These are phyloP conservation scores for Diplotaxis tenuifolia DNA, from an alignment of 345 rosid genomes.

Conservation along the genomic window DNA sequence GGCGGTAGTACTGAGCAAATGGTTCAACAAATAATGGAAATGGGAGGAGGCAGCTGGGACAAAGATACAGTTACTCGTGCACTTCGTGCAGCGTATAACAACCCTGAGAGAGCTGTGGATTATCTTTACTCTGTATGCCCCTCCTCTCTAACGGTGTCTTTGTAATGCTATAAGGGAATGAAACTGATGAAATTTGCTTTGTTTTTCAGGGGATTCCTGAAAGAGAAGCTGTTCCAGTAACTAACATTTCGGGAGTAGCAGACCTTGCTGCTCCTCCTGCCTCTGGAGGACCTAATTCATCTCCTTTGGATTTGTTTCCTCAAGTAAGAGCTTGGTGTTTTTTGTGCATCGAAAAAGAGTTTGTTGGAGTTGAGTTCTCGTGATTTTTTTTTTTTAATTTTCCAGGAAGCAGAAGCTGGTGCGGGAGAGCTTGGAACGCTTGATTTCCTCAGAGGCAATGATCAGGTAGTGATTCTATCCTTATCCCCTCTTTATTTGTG, in stretches of 20 bases:
- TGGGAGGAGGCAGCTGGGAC: conserved; percentile 97
- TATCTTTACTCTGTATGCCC: conserved; percentile 78
- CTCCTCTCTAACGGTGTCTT: neutral
- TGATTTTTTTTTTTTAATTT: neutral
- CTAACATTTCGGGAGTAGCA: conserved; percentile 45
- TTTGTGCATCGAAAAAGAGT: neutral
- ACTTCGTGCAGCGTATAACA: conserved; percentile 96
- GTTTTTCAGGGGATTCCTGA: conserved; percentile 80
- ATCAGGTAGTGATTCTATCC: conserved; percentile 52
- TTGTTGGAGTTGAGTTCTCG: conserved; percentile 1
- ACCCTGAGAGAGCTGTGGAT: conserved; percentile 99
- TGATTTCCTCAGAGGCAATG: conserved; percentile 82
- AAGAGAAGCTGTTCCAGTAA: conserved; percentile 58
- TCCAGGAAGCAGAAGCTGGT: conserved; percentile 63
- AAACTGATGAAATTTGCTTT: conserved; percentile 25
- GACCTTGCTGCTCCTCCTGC: conserved; percentile 39
- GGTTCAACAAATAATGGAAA: conserved; percentile 85
- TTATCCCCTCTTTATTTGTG: neutral
- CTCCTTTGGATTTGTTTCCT: conserved; percentile 89
- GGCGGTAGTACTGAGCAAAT: conserved; percentile 73
- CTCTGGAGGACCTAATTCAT: conserved; percentile 75
- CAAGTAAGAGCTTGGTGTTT: conserved; percentile 47
- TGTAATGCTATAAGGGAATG: neutral
- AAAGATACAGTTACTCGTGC: conserved; percentile 91
- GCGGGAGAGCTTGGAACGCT: conserved; percentile 74